phyloP scores from a whole-genome alignment of 495 filamentous ascomycete species.

The Hypoxylon lienhwacheense region DNA sequence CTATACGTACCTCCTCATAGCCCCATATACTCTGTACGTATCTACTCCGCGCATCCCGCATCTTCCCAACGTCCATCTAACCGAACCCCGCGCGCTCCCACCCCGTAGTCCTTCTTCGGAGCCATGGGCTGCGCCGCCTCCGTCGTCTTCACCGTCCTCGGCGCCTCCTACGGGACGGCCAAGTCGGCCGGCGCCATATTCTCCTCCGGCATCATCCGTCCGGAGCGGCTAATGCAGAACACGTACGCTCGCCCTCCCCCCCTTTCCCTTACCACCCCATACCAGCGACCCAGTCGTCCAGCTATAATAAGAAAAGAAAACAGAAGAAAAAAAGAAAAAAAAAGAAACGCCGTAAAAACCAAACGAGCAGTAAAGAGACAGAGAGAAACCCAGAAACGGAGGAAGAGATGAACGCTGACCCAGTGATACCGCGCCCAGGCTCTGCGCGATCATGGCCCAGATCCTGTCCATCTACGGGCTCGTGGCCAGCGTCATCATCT shows the following conservation, averaged over 20 bases:
- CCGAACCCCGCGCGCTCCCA: slow-evolving; percentile 10
- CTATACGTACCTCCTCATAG: slow-evolving; percentile 21
- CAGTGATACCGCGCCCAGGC: slow-evolving; percentile 51
- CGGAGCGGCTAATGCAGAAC: slow-evolving; percentile 86
- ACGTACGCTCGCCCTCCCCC: slow-evolving; percentile 31
- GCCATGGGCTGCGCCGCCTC: slow-evolving; percentile 57
- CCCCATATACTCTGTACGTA: slow-evolving; percentile 49
- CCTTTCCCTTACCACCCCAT: slow-evolving; percentile 1
- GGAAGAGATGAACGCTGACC: slow-evolving; percentile 18
- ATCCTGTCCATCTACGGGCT: slow-evolving; percentile 69
- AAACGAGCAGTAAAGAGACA: neutral
- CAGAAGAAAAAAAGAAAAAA: neutral
- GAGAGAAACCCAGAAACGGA: neutral
- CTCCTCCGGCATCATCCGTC: slow-evolving; percentile 54
- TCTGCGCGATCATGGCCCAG: slow-evolving; percentile 75
- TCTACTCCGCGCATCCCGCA: neutral
- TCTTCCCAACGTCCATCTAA: neutral
- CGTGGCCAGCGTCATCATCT: slow-evolving; percentile 53
- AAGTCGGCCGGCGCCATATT: slow-evolving; percentile 81
- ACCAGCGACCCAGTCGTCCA: neutral
- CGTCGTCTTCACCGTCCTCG: slow-evolving; percentile 71
- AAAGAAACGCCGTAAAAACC: slow-evolving; percentile 21
- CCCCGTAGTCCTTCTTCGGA: slow-evolving; percentile 51
- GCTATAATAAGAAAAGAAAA: neutral
- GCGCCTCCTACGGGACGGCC: slow-evolving; percentile 91